phyloP scores from a whole-genome alignment of 2,329 filamentous ascomycete genomes.

The Pseudovirgaria hyperparasitica region DNA sequence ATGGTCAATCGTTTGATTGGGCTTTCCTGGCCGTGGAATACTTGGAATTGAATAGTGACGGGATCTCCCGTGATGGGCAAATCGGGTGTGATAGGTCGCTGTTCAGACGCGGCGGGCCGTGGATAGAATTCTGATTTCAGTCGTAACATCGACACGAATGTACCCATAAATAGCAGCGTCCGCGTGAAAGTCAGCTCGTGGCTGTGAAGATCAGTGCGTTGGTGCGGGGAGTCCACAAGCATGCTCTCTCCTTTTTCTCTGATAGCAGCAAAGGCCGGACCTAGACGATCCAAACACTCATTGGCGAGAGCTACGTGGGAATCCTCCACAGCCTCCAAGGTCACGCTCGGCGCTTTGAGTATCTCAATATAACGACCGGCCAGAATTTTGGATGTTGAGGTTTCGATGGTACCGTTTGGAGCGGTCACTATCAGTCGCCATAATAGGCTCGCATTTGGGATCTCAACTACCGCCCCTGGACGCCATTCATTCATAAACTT shows the following conservation, averaged over 20 bases:
- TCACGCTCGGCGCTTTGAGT: constrained; percentile 22
- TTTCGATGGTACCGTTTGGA: constrained; percentile 51
- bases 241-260: constrained; percentile 5
- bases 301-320: constrained; percentile 60
- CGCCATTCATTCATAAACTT: constrained; percentile 9
- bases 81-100: constrained; percentile 32
- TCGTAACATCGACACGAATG: constrained; percentile 18
- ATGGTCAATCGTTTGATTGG: constrained; percentile 51
- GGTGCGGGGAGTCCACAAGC: constrained; percentile 8
- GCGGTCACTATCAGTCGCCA: constrained; percentile 71
- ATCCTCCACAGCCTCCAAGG: constrained; percentile 35
- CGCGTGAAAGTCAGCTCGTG: constrained; percentile 16
- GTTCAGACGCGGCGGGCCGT: constrained; percentile 4
- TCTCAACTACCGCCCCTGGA: constrained; percentile 29
- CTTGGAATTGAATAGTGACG: constrained; percentile 60
- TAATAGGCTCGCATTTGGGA: constrained; percentile 53
- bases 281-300: constrained; percentile 57
- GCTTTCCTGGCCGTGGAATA: constrained; percentile 49
- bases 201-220: constrained; percentile 16
- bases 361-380: constrained; percentile 59
- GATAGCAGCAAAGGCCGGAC: background rate
- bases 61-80: constrained; percentile 46
- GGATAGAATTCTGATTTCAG: constrained; percentile 20
- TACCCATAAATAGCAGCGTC: constrained; percentile 21
- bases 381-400: constrained; percentile 54